These are phyloP conservation scores for Diplocarpon mali DNA, from an alignment of 2,329 filamentous ascomycete genomes.

Conservation along the genomic window DNA sequence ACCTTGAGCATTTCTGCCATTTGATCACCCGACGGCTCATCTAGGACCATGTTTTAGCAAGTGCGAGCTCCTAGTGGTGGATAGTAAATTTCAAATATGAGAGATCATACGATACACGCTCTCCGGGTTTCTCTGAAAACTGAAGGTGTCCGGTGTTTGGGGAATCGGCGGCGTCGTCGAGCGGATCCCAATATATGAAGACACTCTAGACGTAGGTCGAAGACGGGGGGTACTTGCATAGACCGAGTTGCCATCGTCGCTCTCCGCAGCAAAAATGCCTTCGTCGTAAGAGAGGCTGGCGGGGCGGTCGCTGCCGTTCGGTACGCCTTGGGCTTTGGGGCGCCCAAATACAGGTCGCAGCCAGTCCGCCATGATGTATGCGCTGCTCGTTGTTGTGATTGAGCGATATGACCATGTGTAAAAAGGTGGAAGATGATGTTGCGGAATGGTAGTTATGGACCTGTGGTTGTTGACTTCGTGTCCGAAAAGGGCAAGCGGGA, in stretches of 20 bases:
- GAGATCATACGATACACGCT: slow-evolving; percentile 13
- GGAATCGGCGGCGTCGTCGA: slow-evolving; percentile 10
- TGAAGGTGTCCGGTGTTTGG: slow-evolving; percentile 12
- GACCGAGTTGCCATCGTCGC: slow-evolving; percentile 10
- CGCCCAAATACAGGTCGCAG: slow-evolving; percentile 22
- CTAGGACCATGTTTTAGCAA: not conserved
- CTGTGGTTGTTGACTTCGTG: too few species aligned
- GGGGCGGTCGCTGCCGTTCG: slow-evolving; percentile 4
- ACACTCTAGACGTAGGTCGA: slow-evolving; percentile 17
- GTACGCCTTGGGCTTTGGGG: slow-evolving; percentile 12
- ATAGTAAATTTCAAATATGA: not conserved
- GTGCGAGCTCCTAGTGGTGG: not conserved
- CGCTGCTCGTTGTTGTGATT: too few species aligned
- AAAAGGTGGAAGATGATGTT: too few species aligned
- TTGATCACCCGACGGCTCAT: slow-evolving; percentile 25
- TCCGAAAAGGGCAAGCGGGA: not conserved
- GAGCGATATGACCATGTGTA: too few species aligned
- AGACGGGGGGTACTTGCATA: slow-evolving; percentile 5
- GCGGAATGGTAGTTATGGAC: too few species aligned
- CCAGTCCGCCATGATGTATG: slow-evolving; percentile 21
- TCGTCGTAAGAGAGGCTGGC: slow-evolving; percentile 11
- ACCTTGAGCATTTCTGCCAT: slow-evolving; percentile 26
- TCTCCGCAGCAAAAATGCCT: slow-evolving; percentile 4
- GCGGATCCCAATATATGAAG: slow-evolving; percentile 19
- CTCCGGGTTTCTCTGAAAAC: slow-evolving; percentile 16